Conservation (phyloP, 2,329 filamentous ascomycete species). For the Hortaea sp. region DNA sequence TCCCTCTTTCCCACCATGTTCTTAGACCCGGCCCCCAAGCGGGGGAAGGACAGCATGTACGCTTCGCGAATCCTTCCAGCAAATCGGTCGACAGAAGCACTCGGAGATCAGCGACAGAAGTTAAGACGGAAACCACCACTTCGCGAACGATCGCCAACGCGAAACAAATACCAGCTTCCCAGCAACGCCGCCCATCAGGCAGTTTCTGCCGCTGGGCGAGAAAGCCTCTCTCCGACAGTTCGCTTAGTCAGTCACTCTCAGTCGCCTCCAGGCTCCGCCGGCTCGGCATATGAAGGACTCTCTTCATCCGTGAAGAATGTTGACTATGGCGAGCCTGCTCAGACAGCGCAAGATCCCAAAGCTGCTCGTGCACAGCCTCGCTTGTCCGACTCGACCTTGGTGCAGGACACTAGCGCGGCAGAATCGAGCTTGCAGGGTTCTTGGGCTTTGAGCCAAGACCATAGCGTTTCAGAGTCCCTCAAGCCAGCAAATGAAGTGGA, state of each 20-base stretch:
- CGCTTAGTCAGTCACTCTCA: constrained; percentile 22
- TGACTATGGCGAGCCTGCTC: constrained; percentile 1
- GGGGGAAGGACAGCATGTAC: constrained; percentile 2
- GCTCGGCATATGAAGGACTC: constrained; percentile 2
- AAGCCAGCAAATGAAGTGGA: constrained; percentile 15
- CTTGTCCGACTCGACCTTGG: constrained; percentile 5
- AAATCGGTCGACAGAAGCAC: constrained; percentile 10
- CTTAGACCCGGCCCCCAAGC: constrained; percentile 21
- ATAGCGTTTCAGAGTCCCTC: constrained; percentile 20
- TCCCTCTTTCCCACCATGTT: constrained; percentile 15
- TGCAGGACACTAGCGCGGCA: constrained; percentile 17
- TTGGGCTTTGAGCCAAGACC: constrained; percentile 8
- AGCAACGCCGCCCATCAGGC: neutral
- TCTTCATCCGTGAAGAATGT: neutral
- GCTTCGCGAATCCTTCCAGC: constrained; percentile 14
- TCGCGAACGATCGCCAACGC: constrained; percentile 18
- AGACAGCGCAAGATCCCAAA: constrained; percentile 4
- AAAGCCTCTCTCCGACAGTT: constrained; percentile 18
- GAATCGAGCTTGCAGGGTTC: constrained; percentile 12
- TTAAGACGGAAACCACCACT: constrained; percentile 14
- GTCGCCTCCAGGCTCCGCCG: constrained; percentile 7
- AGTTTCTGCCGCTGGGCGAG: neutral
- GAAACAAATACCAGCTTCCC: constrained; percentile 11
- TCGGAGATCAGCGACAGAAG: constrained; percentile 12
- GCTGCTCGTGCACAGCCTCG: constrained; percentile 7